Evolutionary conservation across 225 moss, liverwort and hornwort species (phyloP), one percentile per base, ranked within the genome.

Genomic region (Sphagnum contortum): DNA sequence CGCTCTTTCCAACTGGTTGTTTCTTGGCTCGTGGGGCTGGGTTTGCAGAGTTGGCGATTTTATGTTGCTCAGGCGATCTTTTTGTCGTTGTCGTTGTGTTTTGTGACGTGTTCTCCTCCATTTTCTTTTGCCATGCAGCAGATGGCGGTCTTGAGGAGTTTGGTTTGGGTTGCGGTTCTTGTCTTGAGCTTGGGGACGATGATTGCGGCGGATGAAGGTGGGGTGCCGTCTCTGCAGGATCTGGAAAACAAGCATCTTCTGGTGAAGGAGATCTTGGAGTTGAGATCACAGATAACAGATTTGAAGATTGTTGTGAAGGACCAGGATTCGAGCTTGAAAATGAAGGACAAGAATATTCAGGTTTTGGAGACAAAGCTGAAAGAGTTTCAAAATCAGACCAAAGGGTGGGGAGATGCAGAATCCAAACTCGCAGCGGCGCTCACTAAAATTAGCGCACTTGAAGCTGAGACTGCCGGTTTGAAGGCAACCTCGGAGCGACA

Each of bases 391-490:
- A 56, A 74, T 11, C 57, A 69, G 49, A 90, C 85, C 61, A 77
- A 73, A 9, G 76, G 69, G 47, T 69, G 61, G 0, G 57, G 66
- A 66, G 45, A 57, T 10, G 49, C 62, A 0, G 75, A 82, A 72
- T 55, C 60, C 6, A 81, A 91, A 72, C 79, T 87, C 9, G 83
- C 87, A 9, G 76, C 79, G 6, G 66, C 65, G 5, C 48, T 70
- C 45, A n/a, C 65, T 0, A 83, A 79, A 78, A 83, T 76, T 50
- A 70, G 76, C 9, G 66, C 87, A 72, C 66, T 89, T 8, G 83
- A 94, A 66, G 70, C 76, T 1, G 73, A 74, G 57, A 61, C 84
- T 0, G 45, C 45, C 6, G 50, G 68, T 0, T 73, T 82, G 4
- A 57, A 74, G 14, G 71, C 72, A 29, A 66, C 85, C 9, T 47